Evolutionary conservation across 371 early-diverging fungal species (phyloP).

Genomic region (Apophysomyces trapeziformis): DNA sequence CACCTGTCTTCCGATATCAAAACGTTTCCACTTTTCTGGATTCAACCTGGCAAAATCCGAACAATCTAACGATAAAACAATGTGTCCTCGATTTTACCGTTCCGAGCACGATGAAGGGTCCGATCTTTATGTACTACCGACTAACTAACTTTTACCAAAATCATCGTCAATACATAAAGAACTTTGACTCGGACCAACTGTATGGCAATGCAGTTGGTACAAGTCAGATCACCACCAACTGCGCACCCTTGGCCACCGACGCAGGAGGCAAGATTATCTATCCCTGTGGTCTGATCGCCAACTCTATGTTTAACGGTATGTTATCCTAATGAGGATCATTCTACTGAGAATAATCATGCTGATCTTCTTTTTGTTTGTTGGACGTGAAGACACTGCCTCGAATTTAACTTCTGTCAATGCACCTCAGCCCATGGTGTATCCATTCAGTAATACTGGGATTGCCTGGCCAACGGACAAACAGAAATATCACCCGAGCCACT

Average conservation of each 20-base stretch:
- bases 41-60: slow-evolving; percentile 41
- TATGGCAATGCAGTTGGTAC: slow-evolving; percentile 55
- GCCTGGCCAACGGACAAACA: slow-evolving; percentile 87
- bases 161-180: slow-evolving; percentile 95
- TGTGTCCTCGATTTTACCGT: slow-evolving; percentile 85
- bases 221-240: slow-evolving; percentile 35
- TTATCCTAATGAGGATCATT: not conserved
- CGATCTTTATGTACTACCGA: slow-evolving; percentile 93
- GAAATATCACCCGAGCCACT: slow-evolving; percentile 66
- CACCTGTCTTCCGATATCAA: slow-evolving; percentile 38
- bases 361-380: not conserved
- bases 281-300: slow-evolving; percentile 98
- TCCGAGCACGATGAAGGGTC: slow-evolving; percentile 68
- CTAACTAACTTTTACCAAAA: slow-evolving; percentile 99
- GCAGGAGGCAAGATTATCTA: slow-evolving; percentile 65
- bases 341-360: not conserved
- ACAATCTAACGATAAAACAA: slow-evolving; percentile 41
- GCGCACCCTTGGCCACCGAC: slow-evolving; percentile 59
- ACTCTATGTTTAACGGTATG: slow-evolving; percentile 91
- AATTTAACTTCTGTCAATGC: slow-evolving; percentile 19
- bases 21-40: slow-evolving; percentile 40
- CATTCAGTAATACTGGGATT: slow-evolving; percentile 68
- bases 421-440: slow-evolving; percentile 36
- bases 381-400: slow-evolving; percentile 29
- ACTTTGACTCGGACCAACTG: slow-evolving; percentile 84